Evolutionary conservation across 768 basidiomycete genomes (phyloP).

Genomic region (Amanita fuliginea): DNA sequence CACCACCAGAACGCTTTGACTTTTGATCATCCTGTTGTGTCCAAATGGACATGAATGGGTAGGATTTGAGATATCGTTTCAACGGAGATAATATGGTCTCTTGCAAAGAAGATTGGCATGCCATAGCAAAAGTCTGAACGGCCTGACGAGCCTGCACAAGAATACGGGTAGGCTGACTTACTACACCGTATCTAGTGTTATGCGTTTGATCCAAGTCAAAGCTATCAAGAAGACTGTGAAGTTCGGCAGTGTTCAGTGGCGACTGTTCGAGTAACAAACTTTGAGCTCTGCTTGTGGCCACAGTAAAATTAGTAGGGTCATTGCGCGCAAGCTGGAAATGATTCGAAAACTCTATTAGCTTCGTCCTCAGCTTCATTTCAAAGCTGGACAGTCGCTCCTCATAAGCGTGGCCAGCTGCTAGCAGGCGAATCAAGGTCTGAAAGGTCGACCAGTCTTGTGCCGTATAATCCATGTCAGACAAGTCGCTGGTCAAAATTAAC

Average conservation of each 20-base stretch:
- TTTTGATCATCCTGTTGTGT: conserved; percentile 38
- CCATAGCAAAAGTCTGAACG: conserved; percentile 51
- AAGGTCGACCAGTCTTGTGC: conserved; percentile 84
- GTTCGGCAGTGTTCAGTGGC: conserved; percentile 68
- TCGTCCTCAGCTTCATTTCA: conserved; percentile 55
- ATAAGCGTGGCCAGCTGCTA: conserved; percentile 70
- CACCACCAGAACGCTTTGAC: conserved; percentile 29
- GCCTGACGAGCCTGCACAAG: conserved; percentile 45
- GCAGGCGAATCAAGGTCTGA: conserved; percentile 70
- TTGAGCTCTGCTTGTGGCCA: conserved; percentile 55
- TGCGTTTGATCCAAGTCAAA: conserved; percentile 32
- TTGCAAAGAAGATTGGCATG: conserved; percentile 73
- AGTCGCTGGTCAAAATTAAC: conserved; percentile 40
- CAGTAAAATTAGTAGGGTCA: conserved; percentile 41
- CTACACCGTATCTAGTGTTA: conserved; percentile 13
- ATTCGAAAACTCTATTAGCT: conserved; percentile 47
- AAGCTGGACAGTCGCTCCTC: conserved; percentile 57
- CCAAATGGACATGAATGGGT: conserved; percentile 65
- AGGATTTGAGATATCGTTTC: conserved; percentile 56
- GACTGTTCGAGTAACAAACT: conserved; percentile 76
- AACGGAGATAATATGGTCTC: conserved; percentile 79
- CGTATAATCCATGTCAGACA: conserved; percentile 79
- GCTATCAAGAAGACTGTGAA: conserved; percentile 49
- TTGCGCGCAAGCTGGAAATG: conserved; percentile 45
- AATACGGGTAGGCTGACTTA: conserved; percentile 25